Percentiles rank a stretch among this genome's conserved stretches.
Evolutionary conservation across 2,329 filamentous ascomycete genomes (phyloP).

Genomic region (Aureobasidium zeae): DNA sequence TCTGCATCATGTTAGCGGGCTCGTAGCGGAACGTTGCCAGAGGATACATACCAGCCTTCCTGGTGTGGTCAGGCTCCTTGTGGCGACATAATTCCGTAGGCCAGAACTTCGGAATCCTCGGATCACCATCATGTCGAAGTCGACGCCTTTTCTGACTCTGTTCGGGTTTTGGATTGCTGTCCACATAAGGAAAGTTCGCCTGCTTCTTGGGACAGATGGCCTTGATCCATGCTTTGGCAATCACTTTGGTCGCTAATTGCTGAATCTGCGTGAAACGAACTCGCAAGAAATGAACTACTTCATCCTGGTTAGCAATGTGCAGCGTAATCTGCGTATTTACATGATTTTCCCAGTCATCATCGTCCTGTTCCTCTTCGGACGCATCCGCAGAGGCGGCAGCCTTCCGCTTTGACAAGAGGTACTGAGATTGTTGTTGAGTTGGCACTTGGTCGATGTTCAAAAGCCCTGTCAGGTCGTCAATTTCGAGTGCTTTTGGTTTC

Average conservation of each 20-base stretch:
- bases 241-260: slow-evolving; percentile 61
- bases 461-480: not conserved
- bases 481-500: not conserved
- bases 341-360: slow-evolving; percentile 1
- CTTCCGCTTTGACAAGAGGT: not conserved
- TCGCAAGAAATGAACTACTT: slow-evolving; percentile 49
- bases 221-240: slow-evolving; percentile 69
- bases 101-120: slow-evolving; percentile 29
- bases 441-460: slow-evolving; percentile 2
- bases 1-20: not conserved
- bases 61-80: slow-evolving; percentile 65
- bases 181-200: slow-evolving; percentile 57
- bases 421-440: not conserved
- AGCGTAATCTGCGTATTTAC: slow-evolving; percentile 15
- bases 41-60: slow-evolving; percentile 49
- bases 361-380: slow-evolving; percentile 8
- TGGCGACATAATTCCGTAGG: slow-evolving; percentile 45
- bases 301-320: slow-evolving; percentile 18
- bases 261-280: slow-evolving; percentile 57
- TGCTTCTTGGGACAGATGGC: slow-evolving; percentile 69
- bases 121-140: slow-evolving; percentile 8
- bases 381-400: not conserved
- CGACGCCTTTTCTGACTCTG: slow-evolving; percentile 8
- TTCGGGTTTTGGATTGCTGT: slow-evolving; percentile 40
- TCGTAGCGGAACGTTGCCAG: not conserved